Evolutionary conservation across 2,329 filamentous ascomycete species (phyloP).

Genomic region (Lachnellula occidentalis): DNA sequence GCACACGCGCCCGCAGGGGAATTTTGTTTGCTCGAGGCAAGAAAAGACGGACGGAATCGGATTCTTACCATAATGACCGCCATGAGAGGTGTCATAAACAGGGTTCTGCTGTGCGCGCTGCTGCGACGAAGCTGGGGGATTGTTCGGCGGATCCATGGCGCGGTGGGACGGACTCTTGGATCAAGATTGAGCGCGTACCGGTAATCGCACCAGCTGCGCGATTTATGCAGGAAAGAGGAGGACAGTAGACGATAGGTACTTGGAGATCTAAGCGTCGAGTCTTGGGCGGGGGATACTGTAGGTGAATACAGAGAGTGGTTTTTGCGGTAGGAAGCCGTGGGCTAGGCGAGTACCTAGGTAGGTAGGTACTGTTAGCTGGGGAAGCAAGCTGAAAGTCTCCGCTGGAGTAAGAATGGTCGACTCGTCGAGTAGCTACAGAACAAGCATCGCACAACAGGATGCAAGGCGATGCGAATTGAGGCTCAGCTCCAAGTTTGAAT

Average conservation of each 20-base stretch:
- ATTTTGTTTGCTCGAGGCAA: conserved; percentile 12
- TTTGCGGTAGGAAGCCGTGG: no score
- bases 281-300: background rate
- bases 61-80: conserved; percentile 69
- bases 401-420: no score
- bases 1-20: background rate
- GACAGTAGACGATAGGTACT: background rate
- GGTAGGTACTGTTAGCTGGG: no score
- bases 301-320: no score
- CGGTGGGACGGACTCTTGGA: background rate
- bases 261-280: background rate
- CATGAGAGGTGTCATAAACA: conserved; percentile 67
- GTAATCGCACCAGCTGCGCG: background rate
- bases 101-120: conserved; percentile 49
- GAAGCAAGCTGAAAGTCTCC: no score
- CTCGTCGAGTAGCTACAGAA: no score
- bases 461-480: background rate
- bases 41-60: background rate
- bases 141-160: conserved; percentile 48
- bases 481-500: no score
- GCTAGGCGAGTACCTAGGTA: no score
- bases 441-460: no score
- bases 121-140: conserved; percentile 48
- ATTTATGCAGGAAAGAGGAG: background rate
- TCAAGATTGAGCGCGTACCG: background rate